Evolutionary conservation across 2,329 filamentous ascomycete genomes (phyloP), one percentile per base, ranked within the genome.

Genomic region (Fusarium pseudocircinatum): DNA sequence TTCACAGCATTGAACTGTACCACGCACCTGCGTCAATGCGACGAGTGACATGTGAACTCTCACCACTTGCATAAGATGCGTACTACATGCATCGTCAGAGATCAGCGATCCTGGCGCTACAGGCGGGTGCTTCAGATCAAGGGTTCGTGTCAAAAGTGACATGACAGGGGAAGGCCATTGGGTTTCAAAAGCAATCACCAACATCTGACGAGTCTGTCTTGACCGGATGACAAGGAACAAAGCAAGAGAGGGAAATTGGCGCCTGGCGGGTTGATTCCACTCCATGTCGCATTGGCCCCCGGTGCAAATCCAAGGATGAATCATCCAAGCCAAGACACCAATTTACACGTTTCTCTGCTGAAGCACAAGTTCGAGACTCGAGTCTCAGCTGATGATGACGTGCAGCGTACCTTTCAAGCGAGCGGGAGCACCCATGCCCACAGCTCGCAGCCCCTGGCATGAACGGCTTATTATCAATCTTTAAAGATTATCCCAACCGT

Each of bases 361-460:
- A 43, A 36, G 40, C 22, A 53, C 42, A 54, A 34, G 42, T 63
- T 57, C 67, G 67, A 78, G 76, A 68, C 76, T 75, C 68, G 68
- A 63, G 64, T 62, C 72, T 77, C 68, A 74, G 63, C 71, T 68
- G 69, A 72, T 63, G 70, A 78, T 78, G 76, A 76, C 76, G 69
- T 78, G 76, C 76, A 78, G 73, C 26, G 40, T 36, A 37, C 32
- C 52, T 46, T 56, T 59, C 44, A 57, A 69, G 54, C 53, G 65
- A 74, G 70, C 72, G 67, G 72, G 71, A 74, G 65, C 69, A 67
- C 54, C 74, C 74, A 75, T 76, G 66, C 54, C 65, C 69, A 60
- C 67, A 68, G 47, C 60, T 53, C 28, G 36, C 26, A 44, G 53
- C 69, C 65, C 73, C 57, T 70, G 75, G 28, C 64, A 46, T 50